Conservation (phyloP, 306 rosid species). For the Malus domestica region ASM211411v1 NC_041805.1:11841001-11841500, state of each 20-base stretch:
- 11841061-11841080: no score
- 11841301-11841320: neutral
- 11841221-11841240: no score
- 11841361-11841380: conserved; percentile 77
- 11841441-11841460: conserved; percentile 54
- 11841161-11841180: no score
- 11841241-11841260: no score
- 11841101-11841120: no score
- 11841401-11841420: conserved; percentile 53
- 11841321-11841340: conserved; percentile 18
- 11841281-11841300: neutral
- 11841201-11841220: no score
- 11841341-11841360: conserved; percentile 80
- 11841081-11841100: no score
- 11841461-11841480: conserved; percentile 51
- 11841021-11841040: no score
- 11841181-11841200: no score
- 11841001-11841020: neutral
- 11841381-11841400: conserved; percentile 44
- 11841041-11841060: no score
- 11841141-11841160: no score
- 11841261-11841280: neutral
- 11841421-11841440: conserved; percentile 53
- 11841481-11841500: conserved; percentile 34
- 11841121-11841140: no score